Base-by-base conservation (phyloP, 2,329 filamentous ascomycete genomes). In the Thielaviopsis cerberus region DNA sequence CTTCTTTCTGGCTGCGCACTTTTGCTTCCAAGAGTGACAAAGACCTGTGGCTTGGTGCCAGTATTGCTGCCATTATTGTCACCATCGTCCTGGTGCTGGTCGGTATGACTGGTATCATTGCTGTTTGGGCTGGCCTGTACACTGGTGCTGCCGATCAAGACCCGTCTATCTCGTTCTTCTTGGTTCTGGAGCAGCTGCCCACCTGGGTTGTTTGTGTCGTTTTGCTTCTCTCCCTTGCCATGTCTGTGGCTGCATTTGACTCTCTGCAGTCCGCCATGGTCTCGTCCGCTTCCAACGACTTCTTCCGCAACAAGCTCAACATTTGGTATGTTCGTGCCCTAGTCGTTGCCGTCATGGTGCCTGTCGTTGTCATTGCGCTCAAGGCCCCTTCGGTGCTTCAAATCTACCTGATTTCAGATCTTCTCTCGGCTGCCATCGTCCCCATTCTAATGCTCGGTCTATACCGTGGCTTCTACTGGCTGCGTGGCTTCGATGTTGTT, bases 251-350 rank as follows among this genome's bases (percentile, higher is more conserved):
- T 0, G 81, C 86, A 0, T 91, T 92, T 62, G 87, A 92, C 73
- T 85, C 79, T 62, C 75, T 91, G 41, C 88, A 91, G 70, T 85
- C 82, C 1, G 85, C 87, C 63, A 89, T 92, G 83, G 83, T 91
- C 7, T 88, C 84, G n/a, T 86, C 85, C 0, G 85, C 83, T 15
- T 88, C 84, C 63, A 91, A 91, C 72, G 87, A 92, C 67, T 70
- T 92, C 15, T 91, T 91, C 76, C 82, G 86, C 64, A 92, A 92
- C 75, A 80, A 78, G 61, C 79, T 92, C 58, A 83, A 82, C 65
- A 79, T 90, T 63, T 86, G 85, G 80, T 78, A 75, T 68, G 84
- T 91, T 63, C 83, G 87, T 53, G 75, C 66, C 20, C 74, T 74
- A 48, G 86, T 92, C 25, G 79, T 91, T 1, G 66, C 86, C 17